Percentiles rank a stretch among this genome's conserved stretches.
phyloP scores from a whole-genome alignment of 805 yeast species.

The Wickerhamomyces subpelliculosus region DNA sequence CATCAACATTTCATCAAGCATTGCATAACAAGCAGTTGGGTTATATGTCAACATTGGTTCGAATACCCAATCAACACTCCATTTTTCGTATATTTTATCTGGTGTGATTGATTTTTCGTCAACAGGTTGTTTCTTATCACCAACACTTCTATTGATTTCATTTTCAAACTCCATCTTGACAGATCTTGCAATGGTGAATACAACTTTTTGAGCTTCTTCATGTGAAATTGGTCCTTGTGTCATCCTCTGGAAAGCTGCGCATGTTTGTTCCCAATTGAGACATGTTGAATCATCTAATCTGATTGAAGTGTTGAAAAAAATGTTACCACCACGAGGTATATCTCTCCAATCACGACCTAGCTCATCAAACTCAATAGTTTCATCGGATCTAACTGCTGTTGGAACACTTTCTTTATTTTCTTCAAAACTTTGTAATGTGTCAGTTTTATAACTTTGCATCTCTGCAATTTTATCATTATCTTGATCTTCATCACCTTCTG shows the following conservation, averaged over 20 bases:
- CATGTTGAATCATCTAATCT: slow-evolving; percentile 9
- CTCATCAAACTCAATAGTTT: slow-evolving; percentile 43
- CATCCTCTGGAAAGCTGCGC: slow-evolving; percentile 20
- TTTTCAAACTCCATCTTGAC: slow-evolving; percentile 36
- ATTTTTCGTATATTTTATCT: slow-evolving; percentile 41
- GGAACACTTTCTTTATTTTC: slow-evolving; percentile 12
- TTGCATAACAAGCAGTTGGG: slow-evolving; percentile 43
- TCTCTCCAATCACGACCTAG: slow-evolving; percentile 69
- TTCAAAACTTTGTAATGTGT: no score
- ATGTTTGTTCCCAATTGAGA: slow-evolving; percentile 18
- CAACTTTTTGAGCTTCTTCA: slow-evolving; percentile 30
- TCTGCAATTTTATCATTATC: slow-evolving; percentile 14
- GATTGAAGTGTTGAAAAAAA: slow-evolving; percentile 21
- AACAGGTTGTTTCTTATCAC: slow-evolving; percentile 9
- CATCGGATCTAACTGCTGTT: slow-evolving; percentile 29
- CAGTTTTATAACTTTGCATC: no score
- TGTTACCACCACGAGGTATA: slow-evolving; percentile 54
- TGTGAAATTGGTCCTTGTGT: slow-evolving; percentile 19
- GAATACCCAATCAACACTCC: slow-evolving; percentile 39
- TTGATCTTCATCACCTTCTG: slow-evolving; percentile 7
- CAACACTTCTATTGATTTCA: slow-evolving; percentile 20
- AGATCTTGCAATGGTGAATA: slow-evolving; percentile 47
- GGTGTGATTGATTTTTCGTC: slow-evolving; percentile 35
- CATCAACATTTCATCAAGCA: slow-evolving; percentile 70
- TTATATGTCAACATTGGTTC: slow-evolving; percentile 46